Base-by-base conservation (phyloP, 768 basidiomycete genomes). In the Termitomyces sp. region DNA sequence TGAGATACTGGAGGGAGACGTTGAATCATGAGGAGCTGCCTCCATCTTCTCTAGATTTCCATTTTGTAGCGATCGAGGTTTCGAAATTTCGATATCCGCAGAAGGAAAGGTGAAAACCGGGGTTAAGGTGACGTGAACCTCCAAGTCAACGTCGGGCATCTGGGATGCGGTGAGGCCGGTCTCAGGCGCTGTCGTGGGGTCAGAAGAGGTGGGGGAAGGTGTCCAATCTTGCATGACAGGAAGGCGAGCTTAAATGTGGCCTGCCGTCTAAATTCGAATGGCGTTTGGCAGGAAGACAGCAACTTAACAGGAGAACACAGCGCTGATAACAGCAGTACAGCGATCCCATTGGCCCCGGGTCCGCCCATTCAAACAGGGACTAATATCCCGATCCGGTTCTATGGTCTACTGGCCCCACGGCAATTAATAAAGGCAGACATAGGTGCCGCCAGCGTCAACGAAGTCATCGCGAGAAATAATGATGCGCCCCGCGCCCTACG, bases 141-240 rank as follows among this genome's bases (percentile, higher is more conserved):
- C 64, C 27, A 59, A 49, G 56, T 67, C 62, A 44, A 30, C n/a
- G 58, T 47, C 66, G 61, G 25, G 14, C 41, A 53, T 65, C 34
- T 30, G 52, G 39, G 43, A 50, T 25, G 56, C 25, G 43, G 23
- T 35, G 9, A 42, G 23, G 27, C n/a, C 21, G 37, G 50, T 42
- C 44, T 44, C 21, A 51, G 49, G 37, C 52, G 46, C 37, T 48
- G 57, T 51, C 16, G 39, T 37, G 35, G 40, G 35, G 39, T 39
- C 28, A 28, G 55, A 39, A 40, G 14, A 14, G 25, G 34, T 39
- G 32, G 10, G 39, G 21, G 19, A 32, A 35, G 21, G 35, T 32
- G 30, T 2, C 21, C 25, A 10, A 23, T 25, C 27, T 41, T 25
- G 16, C 4, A 50, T 21, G 25, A 14, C 41, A 32, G 11, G 17